Evolutionary conservation across 1,284 basidiomycete species (phyloP).

Genomic region (Ceratobasidium sp.): DNA sequence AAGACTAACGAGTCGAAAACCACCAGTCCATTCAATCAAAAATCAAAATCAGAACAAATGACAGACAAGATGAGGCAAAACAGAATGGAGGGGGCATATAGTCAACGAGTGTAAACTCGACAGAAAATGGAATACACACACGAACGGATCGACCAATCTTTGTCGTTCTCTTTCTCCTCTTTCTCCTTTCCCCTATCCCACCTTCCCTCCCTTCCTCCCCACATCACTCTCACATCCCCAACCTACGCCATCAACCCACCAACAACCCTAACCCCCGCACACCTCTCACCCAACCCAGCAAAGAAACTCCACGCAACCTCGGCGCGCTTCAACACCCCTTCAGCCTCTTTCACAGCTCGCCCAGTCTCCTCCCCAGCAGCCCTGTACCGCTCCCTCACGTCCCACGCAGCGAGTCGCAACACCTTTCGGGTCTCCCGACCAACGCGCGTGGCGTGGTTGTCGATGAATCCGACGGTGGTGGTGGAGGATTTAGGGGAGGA

Average conservation of each 20-base stretch:
- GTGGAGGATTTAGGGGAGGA: constrained; percentile 57
- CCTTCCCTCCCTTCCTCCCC: background rate
- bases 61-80: constrained; percentile 9
- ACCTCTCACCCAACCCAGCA: constrained; percentile 68
- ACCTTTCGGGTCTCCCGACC: constrained; percentile 95
- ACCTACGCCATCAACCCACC: constrained; percentile 38
- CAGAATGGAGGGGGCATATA: constrained; percentile 18
- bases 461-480: constrained; percentile 66
- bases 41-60: background rate
- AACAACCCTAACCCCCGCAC: constrained; percentile 65
- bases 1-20: background rate
- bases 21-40: constrained; percentile 22
- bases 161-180: background rate
- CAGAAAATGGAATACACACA: constrained; percentile 39
- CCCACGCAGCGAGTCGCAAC: constrained; percentile 90
- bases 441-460: constrained; percentile 80
- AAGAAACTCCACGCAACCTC: constrained; percentile 82
- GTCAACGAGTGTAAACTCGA: constrained; percentile 5
- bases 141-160: constrained; percentile 10
- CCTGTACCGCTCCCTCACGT: constrained; percentile 88
- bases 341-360: constrained; percentile 82
- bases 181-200: background rate
- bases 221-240: background rate
- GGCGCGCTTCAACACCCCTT: constrained; percentile 80
- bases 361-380: constrained; percentile 82